Evolutionary conservation across 2,329 filamentous ascomycete genomes (phyloP), one percentile per base, ranked within the genome.

Genomic region (Epichloe scottii): DNA sequence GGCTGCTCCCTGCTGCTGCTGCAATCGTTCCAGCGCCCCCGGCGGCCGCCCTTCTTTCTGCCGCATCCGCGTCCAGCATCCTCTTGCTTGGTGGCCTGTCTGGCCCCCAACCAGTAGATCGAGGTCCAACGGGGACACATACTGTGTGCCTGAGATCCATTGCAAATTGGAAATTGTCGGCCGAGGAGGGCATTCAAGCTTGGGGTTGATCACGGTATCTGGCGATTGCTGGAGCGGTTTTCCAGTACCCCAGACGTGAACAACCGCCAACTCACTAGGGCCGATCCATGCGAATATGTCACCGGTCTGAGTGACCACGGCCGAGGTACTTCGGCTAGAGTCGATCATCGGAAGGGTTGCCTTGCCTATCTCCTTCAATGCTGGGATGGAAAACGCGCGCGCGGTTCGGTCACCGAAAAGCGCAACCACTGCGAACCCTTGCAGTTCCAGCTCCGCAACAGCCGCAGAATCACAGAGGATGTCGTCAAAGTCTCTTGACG

Each of bases 101-200:
- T 2, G 89, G 84, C 0, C 91, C 91, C 91, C 89, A 53, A 98
- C 93, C 2, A 98, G 73, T 2, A 95, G 69, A 62, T 97, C 93
- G 61, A 98, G 81, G 60, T 98, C 93, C 2, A 83, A 76, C 0
- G 88, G 85, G 1, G 88, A 89, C 44, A 98, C 78, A 59, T 94
- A 86, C 66, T 96, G 91, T 1, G 91, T 97, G 4, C 93, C 93
- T 0, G 89, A 86, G 49, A 98, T 89, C 93, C 93, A 98, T 68
- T 97, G 89, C 38, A 98, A 69, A 60, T 94, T 95, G 19, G 87
- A 94, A 54, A 98, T 98, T 0, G 89, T 95, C 1, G 93, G 93
- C 2, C 93, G 81, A 12, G 88, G 77, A 2, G 90, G 91, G 21
- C 86, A 77, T 15, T 78, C 63, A 0, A 87, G 77, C 52, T 86